Evolutionary conservation across 306 rosid genomes (phyloP), one percentile per base, ranked within the genome.

Genomic region (Gastrolobium villosum): DNA sequence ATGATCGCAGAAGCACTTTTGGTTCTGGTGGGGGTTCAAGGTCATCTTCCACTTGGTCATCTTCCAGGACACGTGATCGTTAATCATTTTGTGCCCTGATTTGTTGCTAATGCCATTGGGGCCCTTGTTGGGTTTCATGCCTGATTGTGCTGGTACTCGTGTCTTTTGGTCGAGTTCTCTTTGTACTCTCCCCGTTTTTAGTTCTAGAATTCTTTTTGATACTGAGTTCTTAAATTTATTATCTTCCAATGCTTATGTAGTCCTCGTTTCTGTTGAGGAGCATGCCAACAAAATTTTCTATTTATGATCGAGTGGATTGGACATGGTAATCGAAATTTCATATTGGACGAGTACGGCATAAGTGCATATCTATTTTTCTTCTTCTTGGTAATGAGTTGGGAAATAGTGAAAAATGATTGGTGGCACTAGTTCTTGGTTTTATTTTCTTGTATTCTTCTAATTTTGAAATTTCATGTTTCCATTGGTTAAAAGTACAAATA

Each of bases 31-130:
- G 88, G 13, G 84, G 89, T 39, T 50, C 93, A 10, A 86, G 90
- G 77, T 69, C 82, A 35, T 53, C 87, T 1, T 67, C 96, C 3
- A 57, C 93, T 2, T 93, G 98, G 99, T 85, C 99, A 11, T 88
- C 93, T 30, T 88, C 99, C 55, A 88, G 89, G 87, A 76, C 20
- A 48, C 52, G 85, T 0, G 86, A 87, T 41, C 92, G 84, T 65
- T 89, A 87, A 87, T 76, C 80, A 5, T 14, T 79, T 0, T 54
- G 64, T 52, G 14, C 9, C 3, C 20, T 43, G 30, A 30, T 77
- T 81, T 57, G 40, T 45, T 4, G 30, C 5, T 10, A 14, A 7
- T 31, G 37, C 36, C 15, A 5, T 5, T 10, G 30, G 28, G 30
- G 60, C 59, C n/a, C 52, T 67, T 13, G 41, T 7, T 32, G 43